Evolutionary conservation across 2,329 filamentous ascomycete genomes (phyloP), one percentile per base, ranked within the genome.

Genomic region (Tolypocladium sp.): DNA sequence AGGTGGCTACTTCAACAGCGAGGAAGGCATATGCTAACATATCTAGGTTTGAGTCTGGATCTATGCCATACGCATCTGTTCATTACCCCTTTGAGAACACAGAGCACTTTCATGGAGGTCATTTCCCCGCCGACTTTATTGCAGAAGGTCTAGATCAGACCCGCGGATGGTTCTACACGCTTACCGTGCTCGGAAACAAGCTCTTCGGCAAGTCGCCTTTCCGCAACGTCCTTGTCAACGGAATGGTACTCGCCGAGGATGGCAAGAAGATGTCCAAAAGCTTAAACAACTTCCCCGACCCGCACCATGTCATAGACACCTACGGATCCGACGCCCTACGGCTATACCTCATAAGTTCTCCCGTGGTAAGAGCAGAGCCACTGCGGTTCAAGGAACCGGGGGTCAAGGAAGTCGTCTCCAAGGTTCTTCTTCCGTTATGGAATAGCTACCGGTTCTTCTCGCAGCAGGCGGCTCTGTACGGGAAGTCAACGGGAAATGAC

Each of bases 201-300:
- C 81, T 97, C 4, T 96, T 94, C 67, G 89, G 89, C 52, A 83
- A 85, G 40, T 85, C 92, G 2, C 92, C 93, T 0, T 97, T 96
- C 81, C 87, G 94, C 76, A 97, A 96, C 72, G 95, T 91, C 67
- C 90, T 97, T n/a, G 92, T 96, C 62, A 96, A 96, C 70, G 92
- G 92, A 55, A 94, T 96, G 62, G 92, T 97, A 4, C 82, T 97
- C 44, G 92, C 92, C 1, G 92, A 96, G 71, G 91, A 96, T 69
- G 93, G 93, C 59, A 97, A 96, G 80, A 97, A 97, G 80, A 97
- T 97, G 93, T 96, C 92, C 7, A 97, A 97, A 76, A 86, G 93
- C 57, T 80, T 96, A 59, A 95, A 97, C 78, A 97, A 97, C 75
- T 97, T 96, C 73, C 92, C 93, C 0, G 92, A 96, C 68, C 93